A percentile compares a stretch with the other conserved stretches of the same genome.
Conservation (phyloP, 129 eudicot genomes). For the Glebionis coronaria region DNA sequence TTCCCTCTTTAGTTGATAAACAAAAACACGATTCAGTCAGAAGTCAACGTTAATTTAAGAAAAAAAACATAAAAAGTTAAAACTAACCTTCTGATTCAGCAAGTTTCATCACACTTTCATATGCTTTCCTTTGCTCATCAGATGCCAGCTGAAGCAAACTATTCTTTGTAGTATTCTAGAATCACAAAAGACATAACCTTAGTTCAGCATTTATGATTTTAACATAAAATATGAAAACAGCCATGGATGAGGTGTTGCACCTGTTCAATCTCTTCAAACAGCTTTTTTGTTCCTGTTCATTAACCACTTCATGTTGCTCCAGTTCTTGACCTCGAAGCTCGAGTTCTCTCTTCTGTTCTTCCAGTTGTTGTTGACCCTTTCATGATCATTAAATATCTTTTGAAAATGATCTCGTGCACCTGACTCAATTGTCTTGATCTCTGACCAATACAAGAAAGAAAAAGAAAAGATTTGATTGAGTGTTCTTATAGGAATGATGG, state of each 20-base stretch:
- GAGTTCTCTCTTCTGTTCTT: constrained; percentile 58
- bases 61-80: neutral
- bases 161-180: constrained; percentile 64
- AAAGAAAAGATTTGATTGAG: no score
- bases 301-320: constrained; percentile 71
- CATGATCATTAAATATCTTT: constrained; percentile 69
- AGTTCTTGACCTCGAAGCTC: constrained; percentile 60
- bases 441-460: constrained; percentile 30
- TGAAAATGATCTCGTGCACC: constrained; percentile 68
- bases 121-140: constrained; percentile 66
- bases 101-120: constrained; percentile 68
- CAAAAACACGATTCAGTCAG: neutral
- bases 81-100: constrained; percentile 73
- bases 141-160: constrained; percentile 39
- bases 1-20: constrained; percentile 48
- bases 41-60: neutral
- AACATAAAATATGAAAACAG: neutral
- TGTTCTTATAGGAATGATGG: no score
- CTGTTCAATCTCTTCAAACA: constrained; percentile 75
- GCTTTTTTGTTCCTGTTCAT: constrained; percentile 65
- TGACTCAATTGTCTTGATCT: constrained; percentile 59
- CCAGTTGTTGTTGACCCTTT: constrained; percentile 58
- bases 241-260: constrained; percentile 30
- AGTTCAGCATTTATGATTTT: neutral
- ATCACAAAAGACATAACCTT: neutral